Base-by-base conservation (phyloP, 164 flowering plant genomes). In the Nelumbo lutea region DNA sequence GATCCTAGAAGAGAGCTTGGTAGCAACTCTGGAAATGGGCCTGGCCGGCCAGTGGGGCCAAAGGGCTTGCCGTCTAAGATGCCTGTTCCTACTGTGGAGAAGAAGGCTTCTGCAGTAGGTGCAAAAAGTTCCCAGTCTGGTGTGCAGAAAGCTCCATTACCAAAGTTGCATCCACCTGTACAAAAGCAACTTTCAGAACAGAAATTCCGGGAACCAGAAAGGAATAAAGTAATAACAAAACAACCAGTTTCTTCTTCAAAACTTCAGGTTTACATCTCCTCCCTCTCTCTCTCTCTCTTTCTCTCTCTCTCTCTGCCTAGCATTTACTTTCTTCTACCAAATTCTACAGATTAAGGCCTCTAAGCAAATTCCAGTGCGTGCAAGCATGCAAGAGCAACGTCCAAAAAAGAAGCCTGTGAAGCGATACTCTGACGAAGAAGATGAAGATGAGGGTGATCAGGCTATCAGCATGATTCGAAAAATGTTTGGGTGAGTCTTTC, bases 401-500 rank as follows among this genome's bases (percentile, higher is more conserved):
- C 83, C 80, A 58, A 86, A 83, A 78, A 85, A 82, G 73, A 90
- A 78, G 72, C 87, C 83, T 67, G 48, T 27, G 3, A 71, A 83
- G 57, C 69, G 45, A 13, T 73, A 70, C 45, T 62, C 79, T 65
- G 83, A 78, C 70, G 82, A 82, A 4, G 86, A 83, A 2, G 89
- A 82, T 5, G 85, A 64, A 27, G 83, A 78, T 42, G 82, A 46
- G 7, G 48, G 70, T 4, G 83, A 63, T 69, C 39, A 42, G 38
- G 86, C 84, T 66, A 75, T 82, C 11, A 75, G 72, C 45, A 75
- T 78, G 79, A 84, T 90, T 68, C 82, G 96, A 74, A 69, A 69
- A 11, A 84, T 92, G 89, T 86, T 90, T 40, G 10, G 87, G 98
- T 90, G 72, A 73, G 66, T 6, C 15, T 62, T 42, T 4, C 57